Base-by-base conservation (phyloP, 2,329 filamentous ascomycete species). In the Thielaviopsis populi region DNA sequence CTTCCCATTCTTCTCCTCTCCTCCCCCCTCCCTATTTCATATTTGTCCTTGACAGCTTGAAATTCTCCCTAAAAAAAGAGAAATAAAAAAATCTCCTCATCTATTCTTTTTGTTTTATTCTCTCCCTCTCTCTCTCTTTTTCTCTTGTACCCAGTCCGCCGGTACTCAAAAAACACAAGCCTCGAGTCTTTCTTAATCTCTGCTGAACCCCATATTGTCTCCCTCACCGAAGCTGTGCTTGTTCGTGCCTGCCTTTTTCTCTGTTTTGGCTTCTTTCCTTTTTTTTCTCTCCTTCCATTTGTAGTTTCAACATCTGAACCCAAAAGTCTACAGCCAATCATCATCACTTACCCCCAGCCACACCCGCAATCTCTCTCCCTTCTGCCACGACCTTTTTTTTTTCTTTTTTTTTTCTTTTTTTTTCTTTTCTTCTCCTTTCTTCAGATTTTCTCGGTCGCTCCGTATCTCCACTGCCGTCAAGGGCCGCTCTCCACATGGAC, bases 31-130 rank as follows among this genome's bases (percentile, higher is more conserved):
- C 24, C 46, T 53, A 30, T 42, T 61, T 56, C 19, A 41, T 41
- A 42, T 53, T 61, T 64, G 30, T 59, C 19, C 24, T 63, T 50
- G 58, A 15, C 13, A 56, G 53, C 53, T 56, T n/a, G 53, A 33
- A 56, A 56, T 56, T 27, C 53, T 37, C 27, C 53, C 1, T 13
- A 42, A 42, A 42, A 42, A 11, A 42, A 42, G 15, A 42, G 3
- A 42, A 42, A 8, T 11, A 50, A 50, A 50, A 50, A 22, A 56
- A 56, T 24, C 53, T 42, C 50, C 19, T 63, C 24, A 24, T 58
- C 15, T 27, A 50, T 33, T 62, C 46, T 59, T 63, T 37, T 33
- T n/a, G n/a, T n/a, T n/a, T n/a, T n/a, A n/a, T n/a, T 11, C 33
- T 11, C 24, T 50, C 42, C 15, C 13, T 37, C 24, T 50, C 42